Percentiles rank a stretch among this genome's conserved stretches.
phyloP scores from a whole-genome alignment of 768 basidiomycete genomes.

The Boletus rufocinnamomeus region DNA sequence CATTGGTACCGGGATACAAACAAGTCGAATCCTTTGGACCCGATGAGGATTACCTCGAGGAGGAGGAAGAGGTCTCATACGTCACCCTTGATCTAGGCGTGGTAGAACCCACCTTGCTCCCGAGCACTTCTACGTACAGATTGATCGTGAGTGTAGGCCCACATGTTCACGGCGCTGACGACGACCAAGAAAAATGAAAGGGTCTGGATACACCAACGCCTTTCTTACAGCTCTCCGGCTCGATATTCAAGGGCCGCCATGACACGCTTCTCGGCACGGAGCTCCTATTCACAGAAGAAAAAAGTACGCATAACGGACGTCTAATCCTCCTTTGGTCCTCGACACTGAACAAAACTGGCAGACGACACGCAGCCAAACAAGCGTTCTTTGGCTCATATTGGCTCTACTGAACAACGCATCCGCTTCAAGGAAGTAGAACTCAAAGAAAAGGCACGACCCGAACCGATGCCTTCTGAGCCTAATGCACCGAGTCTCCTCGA shows the following conservation, averaged over 20 bases:
- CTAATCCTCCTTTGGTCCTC: too few relatives aligned
- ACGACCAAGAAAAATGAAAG: conserved; percentile 36
- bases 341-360: conserved; percentile 16
- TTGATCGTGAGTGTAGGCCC: conserved; percentile 58
- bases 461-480: conserved; percentile 8
- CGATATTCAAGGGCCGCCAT: conserved; percentile 70
- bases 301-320: conserved; percentile 43
- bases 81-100: conserved; percentile 73
- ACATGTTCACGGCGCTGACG: background rate
- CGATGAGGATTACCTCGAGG: conserved; percentile 64
- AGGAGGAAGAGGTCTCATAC: conserved; percentile 57
- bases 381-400: conserved; percentile 54
- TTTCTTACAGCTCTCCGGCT: conserved; percentile 75
- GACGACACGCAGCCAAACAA: conserved; percentile 52
- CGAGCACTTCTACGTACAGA: conserved; percentile 67
- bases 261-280: conserved; percentile 73
- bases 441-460: conserved; percentile 40
- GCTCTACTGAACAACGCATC: conserved; percentile 67
- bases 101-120: conserved; percentile 73
- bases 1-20: conserved; percentile 58
- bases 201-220: conserved; percentile 79
- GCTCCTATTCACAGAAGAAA: conserved; percentile 69
- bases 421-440: conserved; percentile 74
- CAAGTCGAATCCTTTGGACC: conserved; percentile 70
- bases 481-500: conserved; percentile 17